These are phyloP conservation scores for Sclerotiophoma versabilis DNA, from an alignment of 2,329 filamentous ascomycete species.

Conservation along the genomic window DNA sequence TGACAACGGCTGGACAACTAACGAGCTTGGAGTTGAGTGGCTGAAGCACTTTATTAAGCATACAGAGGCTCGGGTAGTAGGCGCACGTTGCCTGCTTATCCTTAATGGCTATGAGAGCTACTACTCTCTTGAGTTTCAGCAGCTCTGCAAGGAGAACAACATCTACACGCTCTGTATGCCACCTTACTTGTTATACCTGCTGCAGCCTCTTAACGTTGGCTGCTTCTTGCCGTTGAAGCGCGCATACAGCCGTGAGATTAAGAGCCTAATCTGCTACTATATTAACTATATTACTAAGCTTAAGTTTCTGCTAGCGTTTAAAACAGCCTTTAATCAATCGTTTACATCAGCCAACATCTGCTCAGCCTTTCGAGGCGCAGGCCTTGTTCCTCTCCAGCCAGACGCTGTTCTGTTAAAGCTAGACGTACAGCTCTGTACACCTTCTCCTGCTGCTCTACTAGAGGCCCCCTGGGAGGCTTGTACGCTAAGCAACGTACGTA, in stretches of 20 bases:
- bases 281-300: conserved; percentile 37
- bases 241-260: conserved; percentile 39
- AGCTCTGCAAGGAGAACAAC: conserved; percentile 45
- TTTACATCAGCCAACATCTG: conserved; percentile 37
- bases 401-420: not conserved
- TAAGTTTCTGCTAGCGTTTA: conserved; percentile 24
- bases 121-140: conserved; percentile 44
- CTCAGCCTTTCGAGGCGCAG: conserved; percentile 36
- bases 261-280: conserved; percentile 31
- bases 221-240: conserved; percentile 48
- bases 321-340: conserved; percentile 27
- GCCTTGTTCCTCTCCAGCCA: conserved; percentile 33
- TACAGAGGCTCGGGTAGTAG: conserved; percentile 29
- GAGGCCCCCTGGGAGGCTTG: not conserved
- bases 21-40: conserved; percentile 32
- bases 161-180: conserved; percentile 39
- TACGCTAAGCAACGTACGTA: conserved; percentile 4
- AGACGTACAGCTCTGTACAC: not conserved
- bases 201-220: conserved; percentile 51
- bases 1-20: conserved; percentile 45
- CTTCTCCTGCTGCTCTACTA: not conserved
- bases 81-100: conserved; percentile 48
- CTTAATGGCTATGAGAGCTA: conserved; percentile 49
- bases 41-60: conserved; percentile 47
- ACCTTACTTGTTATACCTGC: conserved; percentile 44